Base-by-base conservation (phyloP, 768 basidiomycete genomes). In the Tremella fuciformis region DNA sequence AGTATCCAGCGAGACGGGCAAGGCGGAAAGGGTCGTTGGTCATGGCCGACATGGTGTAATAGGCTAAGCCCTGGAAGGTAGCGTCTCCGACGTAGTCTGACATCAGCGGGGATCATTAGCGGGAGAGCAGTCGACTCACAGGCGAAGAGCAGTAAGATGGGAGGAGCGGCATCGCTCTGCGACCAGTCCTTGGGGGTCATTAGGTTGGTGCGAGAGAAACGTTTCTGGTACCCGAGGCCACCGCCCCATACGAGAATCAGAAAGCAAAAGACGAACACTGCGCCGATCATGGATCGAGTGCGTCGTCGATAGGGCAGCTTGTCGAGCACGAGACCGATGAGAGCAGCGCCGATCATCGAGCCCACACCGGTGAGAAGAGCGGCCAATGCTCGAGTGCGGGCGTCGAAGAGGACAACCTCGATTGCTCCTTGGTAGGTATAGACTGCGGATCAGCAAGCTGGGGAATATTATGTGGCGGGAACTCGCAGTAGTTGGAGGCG, bases 21-120 rank as follows among this genome's bases (percentile, higher is more conserved):
- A 81, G 78, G 37, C 60, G 74, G 71, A 80, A 81, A 4, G 80
- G 79, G 69, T 80, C 80, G 72, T 81, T 80, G 18, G 80, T 73
- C 55, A 81, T 69, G 22, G 79, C 76, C 22, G 75, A 50, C 63
- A 64, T 68, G 50, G 59, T 60, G 46, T 60, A 65, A 58, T 65
- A 65, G 34, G 64, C 65, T 9, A 73, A 53, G 24, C 69, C 64
- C 51, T 75, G 69, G 57, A 57, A 70, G 24, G 58, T 53, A 3
- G 67, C 63, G 56, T 74, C 75, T 50, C 64, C 62, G 62, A 79
- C 78, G 72, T 76, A 80, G 72, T 75, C 79, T 79, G 11, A 3
- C 13, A 42, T 56, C 60, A 58, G 44, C 24, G 8, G 1, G 29
- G 18, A 1, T 26, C 16, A 1, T 26, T 8, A n/a, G 24, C 4